Percentiles rank a stretch among this genome's conserved stretches.
These are phyloP conservation scores for Yarrowia hollandica DNA, from an alignment of 805 yeast genomes.

Conservation along the genomic window DNA sequence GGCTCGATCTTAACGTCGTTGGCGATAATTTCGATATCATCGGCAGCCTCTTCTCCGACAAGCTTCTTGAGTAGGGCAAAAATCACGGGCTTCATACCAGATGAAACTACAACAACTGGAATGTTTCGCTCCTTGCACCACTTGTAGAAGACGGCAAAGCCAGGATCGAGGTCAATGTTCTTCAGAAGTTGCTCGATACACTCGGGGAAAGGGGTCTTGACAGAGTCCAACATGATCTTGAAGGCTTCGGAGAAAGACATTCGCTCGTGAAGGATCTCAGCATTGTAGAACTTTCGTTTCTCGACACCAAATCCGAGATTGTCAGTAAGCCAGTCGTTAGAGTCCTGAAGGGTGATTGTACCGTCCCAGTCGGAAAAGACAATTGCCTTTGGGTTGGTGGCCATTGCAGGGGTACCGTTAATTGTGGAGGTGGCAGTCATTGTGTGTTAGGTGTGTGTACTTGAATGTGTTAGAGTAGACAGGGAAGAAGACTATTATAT, in stretches of 20 bases:
- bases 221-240: slow-evolving; percentile 76
- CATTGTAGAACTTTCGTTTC: slow-evolving; percentile 65
- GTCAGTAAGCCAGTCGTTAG: slow-evolving; percentile 90
- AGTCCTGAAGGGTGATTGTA: slow-evolving; percentile 91
- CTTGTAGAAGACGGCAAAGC: slow-evolving; percentile 75
- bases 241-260: slow-evolving; percentile 73
- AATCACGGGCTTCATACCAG: slow-evolving; percentile 94
- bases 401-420: slow-evolving; percentile 37
- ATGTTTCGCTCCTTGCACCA: slow-evolving; percentile 73
- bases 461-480: not conserved
- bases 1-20: slow-evolving; percentile 64
- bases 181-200: slow-evolving; percentile 69
- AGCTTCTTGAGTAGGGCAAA: slow-evolving; percentile 69
- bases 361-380: slow-evolving; percentile 98
- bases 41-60: slow-evolving; percentile 73
- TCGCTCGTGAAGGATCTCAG: slow-evolving; percentile 67
- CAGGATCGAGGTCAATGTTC: slow-evolving; percentile 80
- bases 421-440: not conserved
- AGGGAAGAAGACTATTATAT: not conserved
- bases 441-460: not conserved
- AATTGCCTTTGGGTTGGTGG: slow-evolving; percentile 58
- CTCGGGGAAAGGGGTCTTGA: slow-evolving; percentile 72
- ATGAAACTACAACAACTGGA: slow-evolving; percentile 83
- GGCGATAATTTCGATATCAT: slow-evolving; percentile 75
- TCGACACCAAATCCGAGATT: slow-evolving; percentile 79